A percentile compares a stretch with the other conserved stretches of the same genome.
Evolutionary conservation across 192 early-diverging fungal genomes (phyloP).

Genomic region (Gorgonomyces haynaldii): DNA sequence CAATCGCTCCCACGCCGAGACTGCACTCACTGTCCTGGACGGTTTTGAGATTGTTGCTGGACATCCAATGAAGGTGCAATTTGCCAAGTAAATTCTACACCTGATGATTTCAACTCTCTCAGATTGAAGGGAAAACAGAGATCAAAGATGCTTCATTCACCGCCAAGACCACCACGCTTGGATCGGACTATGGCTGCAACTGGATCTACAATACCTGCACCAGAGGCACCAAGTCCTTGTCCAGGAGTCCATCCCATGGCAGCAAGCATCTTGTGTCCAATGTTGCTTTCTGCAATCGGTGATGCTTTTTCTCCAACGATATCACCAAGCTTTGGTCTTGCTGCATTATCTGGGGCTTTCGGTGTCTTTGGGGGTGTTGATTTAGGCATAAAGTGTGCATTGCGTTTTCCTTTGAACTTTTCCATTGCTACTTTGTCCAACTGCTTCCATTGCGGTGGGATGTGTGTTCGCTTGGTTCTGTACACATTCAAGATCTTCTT

Average conservation of each 20-base stretch:
- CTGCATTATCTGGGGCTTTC: conserved; percentile 14
- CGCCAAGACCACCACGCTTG: conserved; percentile 20
- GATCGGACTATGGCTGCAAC: conserved; percentile 18
- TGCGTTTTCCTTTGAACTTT: conserved; percentile 13
- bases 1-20: conserved; percentile 34
- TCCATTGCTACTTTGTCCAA: conserved; percentile 5
- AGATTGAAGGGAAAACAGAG: no score
- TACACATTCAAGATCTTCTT: conserved; percentile 10
- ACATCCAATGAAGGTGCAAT: conserved; percentile 42
- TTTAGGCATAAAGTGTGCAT: background rate
- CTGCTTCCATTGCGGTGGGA: conserved; percentile 18
- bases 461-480: conserved; percentile 8
- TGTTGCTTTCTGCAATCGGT: conserved; percentile 43
- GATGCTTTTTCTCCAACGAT: conserved; percentile 44
- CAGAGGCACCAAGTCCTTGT: conserved; percentile 13
- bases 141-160: background rate
- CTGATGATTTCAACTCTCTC: conserved; percentile 2
- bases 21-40: conserved; percentile 42
- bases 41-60: conserved; percentile 40
- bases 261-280: conserved; percentile 57
- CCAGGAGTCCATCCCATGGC: conserved; percentile 51
- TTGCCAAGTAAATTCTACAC: conserved; percentile 27
- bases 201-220: conserved; percentile 16
- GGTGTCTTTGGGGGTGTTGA: background rate
- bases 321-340: conserved; percentile 24